Conservation (phyloP, 257 asterid genomes). For the Salvia splendens region DNA sequence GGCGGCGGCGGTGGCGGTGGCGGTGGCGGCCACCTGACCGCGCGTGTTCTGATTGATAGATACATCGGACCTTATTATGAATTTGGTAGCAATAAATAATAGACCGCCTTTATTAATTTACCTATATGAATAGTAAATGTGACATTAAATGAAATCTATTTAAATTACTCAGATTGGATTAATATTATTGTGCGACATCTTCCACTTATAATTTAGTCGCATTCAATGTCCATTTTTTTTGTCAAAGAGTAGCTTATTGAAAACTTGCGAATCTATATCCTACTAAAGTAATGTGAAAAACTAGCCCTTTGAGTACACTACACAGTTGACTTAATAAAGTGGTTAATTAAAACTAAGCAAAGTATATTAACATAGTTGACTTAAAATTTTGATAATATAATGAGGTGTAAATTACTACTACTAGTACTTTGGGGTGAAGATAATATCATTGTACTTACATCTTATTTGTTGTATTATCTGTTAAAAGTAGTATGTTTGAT, state of each 20-base stretch:
- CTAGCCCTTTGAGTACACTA: constrained; percentile 15
- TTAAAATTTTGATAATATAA: too few species aligned
- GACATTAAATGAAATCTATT: not conserved
- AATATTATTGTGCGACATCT: not conserved
- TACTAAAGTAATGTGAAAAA: constrained; percentile 20
- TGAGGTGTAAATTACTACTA: too few species aligned
- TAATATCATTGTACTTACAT: too few species aligned
- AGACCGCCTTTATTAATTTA: not conserved
- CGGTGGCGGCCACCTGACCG: too few species aligned
- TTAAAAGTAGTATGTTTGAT: too few species aligned
- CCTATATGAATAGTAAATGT: not conserved
- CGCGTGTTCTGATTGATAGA: too few species aligned
- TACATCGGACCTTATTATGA: not conserved
- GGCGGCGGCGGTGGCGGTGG: not conserved
- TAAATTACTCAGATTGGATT: not conserved
- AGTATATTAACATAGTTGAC: too few species aligned
- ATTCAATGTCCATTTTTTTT: not conserved
- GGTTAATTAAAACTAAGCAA: too few species aligned
- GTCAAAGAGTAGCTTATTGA: constrained; percentile 27
- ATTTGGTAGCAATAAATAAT: not conserved
- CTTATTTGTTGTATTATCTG: too few species aligned
- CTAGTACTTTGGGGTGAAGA: too few species aligned
- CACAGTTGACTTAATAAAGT: constrained; percentile 31
- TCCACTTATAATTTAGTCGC: not conserved
- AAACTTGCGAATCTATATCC: constrained; percentile 24